These are phyloP conservation scores for Solidago caesia DNA, from an alignment of 129 eudicot species.

Conservation along the genomic window DNA sequence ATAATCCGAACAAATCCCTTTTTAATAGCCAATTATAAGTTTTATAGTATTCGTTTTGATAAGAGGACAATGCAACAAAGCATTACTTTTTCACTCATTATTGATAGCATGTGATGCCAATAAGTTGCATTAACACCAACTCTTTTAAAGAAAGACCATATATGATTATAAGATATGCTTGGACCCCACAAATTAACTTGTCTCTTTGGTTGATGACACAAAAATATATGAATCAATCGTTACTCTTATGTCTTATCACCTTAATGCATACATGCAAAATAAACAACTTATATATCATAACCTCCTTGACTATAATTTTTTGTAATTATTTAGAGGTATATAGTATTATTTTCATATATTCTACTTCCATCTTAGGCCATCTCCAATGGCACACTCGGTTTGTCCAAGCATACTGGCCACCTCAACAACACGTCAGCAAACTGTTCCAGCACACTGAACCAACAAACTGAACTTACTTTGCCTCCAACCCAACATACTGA, in stretches of 20 bases:
- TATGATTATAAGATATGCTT: slow-evolving; percentile 12
- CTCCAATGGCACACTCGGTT: too few relatives aligned
- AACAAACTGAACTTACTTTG: too few relatives aligned
- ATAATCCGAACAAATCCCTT: too few relatives aligned
- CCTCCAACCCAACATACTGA: too few relatives aligned
- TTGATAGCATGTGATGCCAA: slow-evolving; percentile 32
- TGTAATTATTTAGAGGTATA: too few relatives aligned
- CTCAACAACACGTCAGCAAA: too few relatives aligned
- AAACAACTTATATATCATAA: not conserved
- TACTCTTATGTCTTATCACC: slow-evolving; percentile 14
- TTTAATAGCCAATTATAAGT: too few relatives aligned
- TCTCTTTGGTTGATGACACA: slow-evolving; percentile 31
- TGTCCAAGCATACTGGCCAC: too few relatives aligned
- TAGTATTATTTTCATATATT: too few relatives aligned
- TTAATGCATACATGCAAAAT: slow-evolving; percentile 11
- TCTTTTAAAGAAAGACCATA: slow-evolving; percentile 11
- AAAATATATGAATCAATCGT: slow-evolving; percentile 21
- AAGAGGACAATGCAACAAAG: slow-evolving; percentile 17
- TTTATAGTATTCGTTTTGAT: not conserved
- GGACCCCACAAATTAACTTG: slow-evolving; percentile 31
- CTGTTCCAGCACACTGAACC: too few relatives aligned
- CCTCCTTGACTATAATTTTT: too few relatives aligned
- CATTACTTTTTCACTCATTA: slow-evolving; percentile 8
- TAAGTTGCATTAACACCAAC: slow-evolving; percentile 32
- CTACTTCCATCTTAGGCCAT: too few relatives aligned